These are phyloP conservation scores for Rubus parviflorus DNA, from an alignment of 306 rosid genomes.

Conservation along the genomic window DNA sequence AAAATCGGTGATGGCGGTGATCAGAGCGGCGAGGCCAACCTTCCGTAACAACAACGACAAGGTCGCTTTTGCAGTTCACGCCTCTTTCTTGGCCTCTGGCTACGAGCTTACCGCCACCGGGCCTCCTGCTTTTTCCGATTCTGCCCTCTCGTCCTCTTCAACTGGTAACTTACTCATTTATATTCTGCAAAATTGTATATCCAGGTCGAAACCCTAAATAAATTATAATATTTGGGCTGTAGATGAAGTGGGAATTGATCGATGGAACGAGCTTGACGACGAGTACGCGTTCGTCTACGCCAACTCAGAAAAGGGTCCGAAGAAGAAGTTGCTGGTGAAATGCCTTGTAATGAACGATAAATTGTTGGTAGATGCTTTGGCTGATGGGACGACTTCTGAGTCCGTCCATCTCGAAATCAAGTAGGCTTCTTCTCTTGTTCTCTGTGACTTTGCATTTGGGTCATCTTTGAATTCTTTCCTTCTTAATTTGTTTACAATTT, in stretches of 20 bases:
- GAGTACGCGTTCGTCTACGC: slow-evolving; percentile 78
- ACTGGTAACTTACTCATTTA: slow-evolving; percentile 34
- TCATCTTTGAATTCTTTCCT: neutral
- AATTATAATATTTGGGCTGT: no score
- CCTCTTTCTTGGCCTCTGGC: slow-evolving; percentile 68
- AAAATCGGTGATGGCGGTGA: slow-evolving; percentile 67
- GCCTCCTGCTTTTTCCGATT: slow-evolving; percentile 52
- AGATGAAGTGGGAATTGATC: slow-evolving; percentile 70
- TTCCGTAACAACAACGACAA: slow-evolving; percentile 71
- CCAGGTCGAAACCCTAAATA: no score
- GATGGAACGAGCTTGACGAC: slow-evolving; percentile 73
- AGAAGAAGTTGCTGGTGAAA: slow-evolving; percentile 66
- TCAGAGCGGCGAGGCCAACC: slow-evolving; percentile 75
- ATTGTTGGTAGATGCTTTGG: slow-evolving; percentile 41
- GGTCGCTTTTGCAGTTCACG: slow-evolving; percentile 72
- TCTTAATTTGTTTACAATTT: neutral
- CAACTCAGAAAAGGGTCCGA: slow-evolving; percentile 50
- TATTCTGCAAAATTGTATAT: no score
- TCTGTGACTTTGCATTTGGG: slow-evolving; percentile 4
- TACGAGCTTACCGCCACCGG: slow-evolving; percentile 65
- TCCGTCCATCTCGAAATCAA: slow-evolving; percentile 50
- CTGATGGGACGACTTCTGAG: slow-evolving; percentile 39
- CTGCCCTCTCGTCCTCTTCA: slow-evolving; percentile 48
- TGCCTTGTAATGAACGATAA: slow-evolving; percentile 68
- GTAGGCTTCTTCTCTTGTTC: slow-evolving; percentile 32